These are phyloP conservation scores for Ganoderma lingzhi DNA, from an alignment of 1,284 basidiomycete genomes.

Conservation along the genomic window DNA sequence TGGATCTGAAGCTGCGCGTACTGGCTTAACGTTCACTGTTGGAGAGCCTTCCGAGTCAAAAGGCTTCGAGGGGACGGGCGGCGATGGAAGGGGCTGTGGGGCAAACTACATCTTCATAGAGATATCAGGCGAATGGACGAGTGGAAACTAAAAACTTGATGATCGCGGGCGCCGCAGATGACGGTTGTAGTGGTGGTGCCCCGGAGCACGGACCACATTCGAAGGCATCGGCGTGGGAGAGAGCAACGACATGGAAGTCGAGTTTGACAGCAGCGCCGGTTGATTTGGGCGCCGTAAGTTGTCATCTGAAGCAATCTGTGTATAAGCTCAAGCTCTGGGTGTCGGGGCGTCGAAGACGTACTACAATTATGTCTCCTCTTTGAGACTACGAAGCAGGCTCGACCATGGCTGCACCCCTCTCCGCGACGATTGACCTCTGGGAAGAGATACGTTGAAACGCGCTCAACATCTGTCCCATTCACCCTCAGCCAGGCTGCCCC, in stretches of 20 bases:
- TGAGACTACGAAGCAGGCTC: not conserved
- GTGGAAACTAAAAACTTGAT: not conserved
- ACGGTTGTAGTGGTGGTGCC: not conserved
- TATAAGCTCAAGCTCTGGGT: not conserved
- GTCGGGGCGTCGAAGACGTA: not conserved
- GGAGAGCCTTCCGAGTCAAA: not conserved
- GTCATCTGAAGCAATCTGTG: not conserved
- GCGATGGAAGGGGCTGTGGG: not conserved
- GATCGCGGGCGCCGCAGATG: not conserved
- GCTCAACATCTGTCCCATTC: not conserved
- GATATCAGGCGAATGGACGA: not conserved
- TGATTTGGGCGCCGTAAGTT: not conserved
- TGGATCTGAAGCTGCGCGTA: too few species aligned
- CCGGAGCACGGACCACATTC: not conserved
- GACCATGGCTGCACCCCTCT: not conserved
- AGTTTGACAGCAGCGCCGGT: not conserved
- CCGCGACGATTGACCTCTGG: not conserved
- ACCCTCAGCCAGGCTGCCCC: not conserved
- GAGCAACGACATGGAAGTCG: not conserved
- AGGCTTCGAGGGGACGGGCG: not conserved
- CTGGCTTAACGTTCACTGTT: not conserved
- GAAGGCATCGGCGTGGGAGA: not conserved
- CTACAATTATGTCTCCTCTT: not conserved
- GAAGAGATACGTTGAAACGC: not conserved
- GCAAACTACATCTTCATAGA: not conserved